Evolutionary conservation across 306 rosid genomes (phyloP), one percentile per base, ranked within the genome.

Genomic region (Fagus crenata): DNA sequence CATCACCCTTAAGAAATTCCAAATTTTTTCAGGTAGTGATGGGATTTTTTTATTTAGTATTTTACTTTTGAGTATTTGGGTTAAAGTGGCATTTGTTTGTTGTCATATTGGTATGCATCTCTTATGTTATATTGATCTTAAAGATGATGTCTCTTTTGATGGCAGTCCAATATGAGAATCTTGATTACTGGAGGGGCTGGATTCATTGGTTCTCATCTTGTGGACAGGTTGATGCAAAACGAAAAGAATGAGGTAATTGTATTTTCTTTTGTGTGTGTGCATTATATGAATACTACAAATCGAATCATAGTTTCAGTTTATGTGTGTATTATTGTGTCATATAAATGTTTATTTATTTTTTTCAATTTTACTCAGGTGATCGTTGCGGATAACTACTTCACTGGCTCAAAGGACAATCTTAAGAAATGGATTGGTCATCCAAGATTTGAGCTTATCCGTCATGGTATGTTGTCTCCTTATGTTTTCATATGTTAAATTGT

Each of bases 101-200:
- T 67, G 14, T 35, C 42, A 36, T 2, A 14, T 1, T 13, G 15
- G 69, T 63, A 35, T 46, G 0, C 8, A 46, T 1, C 28, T 15
- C 28, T 13, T 35, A 59, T 67, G 33, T 67, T 39, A 37, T n/a
- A 39, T 22, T 7, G 49, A 67, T 67, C 33, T 39, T 6, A 7
- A 28, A 17, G 49, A 61, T 61, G 68, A 4, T 51, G 51, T 46
- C 75, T 65, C 76, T 75, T 67, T 63, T 71, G 74, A 64, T 75
- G 42, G 68, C 82, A 94, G 98, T 89, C 97, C 46, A 94, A 94
- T 75, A 88, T 94, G 98, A 90, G 98, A 87, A 92, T 94, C 73
- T 81, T 94, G 89, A 80, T 94, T 60, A 92, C 97, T 49, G 98
- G 98, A 85, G 97, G 98, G 84, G 98, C 98, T 84, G 98, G 98